Evolutionary conservation across 768 basidiomycete genomes (phyloP).

Genomic region (Termitomyces sp.): DNA sequence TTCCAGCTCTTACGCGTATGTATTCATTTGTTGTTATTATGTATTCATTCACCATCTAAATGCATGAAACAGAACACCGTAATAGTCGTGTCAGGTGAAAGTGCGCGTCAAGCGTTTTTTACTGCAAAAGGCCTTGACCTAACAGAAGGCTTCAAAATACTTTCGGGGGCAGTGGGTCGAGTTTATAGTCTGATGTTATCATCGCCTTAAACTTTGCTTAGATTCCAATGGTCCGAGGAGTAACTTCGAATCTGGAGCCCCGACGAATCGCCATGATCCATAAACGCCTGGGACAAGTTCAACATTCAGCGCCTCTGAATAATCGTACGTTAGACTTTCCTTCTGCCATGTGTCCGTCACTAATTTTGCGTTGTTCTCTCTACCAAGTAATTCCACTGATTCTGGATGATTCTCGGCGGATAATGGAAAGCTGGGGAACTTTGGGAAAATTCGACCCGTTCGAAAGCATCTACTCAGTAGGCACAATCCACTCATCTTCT

Average conservation of each 20-base stretch:
- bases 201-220: slow-evolving; percentile 22
- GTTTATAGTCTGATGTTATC: slow-evolving; percentile 12
- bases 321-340: slow-evolving; percentile 40
- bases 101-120: slow-evolving; percentile 64
- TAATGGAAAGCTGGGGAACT: slow-evolving; percentile 61
- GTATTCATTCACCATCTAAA: not conserved
- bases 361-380: not conserved
- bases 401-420: slow-evolving; percentile 54
- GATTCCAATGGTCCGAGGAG: slow-evolving; percentile 74
- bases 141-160: slow-evolving; percentile 72
- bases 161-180: slow-evolving; percentile 67
- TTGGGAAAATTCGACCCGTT: slow-evolving; percentile 69
- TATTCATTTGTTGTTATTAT: slow-evolving; percentile 9
- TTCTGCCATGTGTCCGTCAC: slow-evolving; percentile 9
- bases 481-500: slow-evolving; percentile 12
- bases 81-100: slow-evolving; percentile 71
- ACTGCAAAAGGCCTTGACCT: slow-evolving; percentile 66
- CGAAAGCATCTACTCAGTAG: slow-evolving; percentile 60
- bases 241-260: slow-evolving; percentile 65
- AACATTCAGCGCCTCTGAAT: slow-evolving; percentile 55
- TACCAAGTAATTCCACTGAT: slow-evolving; percentile 59
- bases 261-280: slow-evolving; percentile 61
- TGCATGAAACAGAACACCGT: slow-evolving; percentile 51
- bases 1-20: slow-evolving; percentile 65
- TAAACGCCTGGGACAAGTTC: slow-evolving; percentile 60